Conservation (phyloP, 345 rosid genomes). For the Aegle marmelos region DNA sequence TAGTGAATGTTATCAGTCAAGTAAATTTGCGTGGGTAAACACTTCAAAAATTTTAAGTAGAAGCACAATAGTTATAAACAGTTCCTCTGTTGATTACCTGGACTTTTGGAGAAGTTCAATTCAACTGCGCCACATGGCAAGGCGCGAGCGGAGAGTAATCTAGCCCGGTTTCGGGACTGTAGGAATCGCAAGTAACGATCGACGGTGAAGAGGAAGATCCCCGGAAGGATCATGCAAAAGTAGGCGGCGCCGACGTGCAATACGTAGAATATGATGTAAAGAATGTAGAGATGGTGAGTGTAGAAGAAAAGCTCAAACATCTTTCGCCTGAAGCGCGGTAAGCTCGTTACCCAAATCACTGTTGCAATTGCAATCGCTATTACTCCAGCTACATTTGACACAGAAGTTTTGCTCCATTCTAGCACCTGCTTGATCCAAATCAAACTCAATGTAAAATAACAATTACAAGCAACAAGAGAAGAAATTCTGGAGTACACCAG, state of each 20-base stretch:
- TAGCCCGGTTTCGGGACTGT: constrained; percentile 44
- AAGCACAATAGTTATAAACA: too few relatives aligned
- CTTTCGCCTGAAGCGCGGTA: constrained; percentile 41
- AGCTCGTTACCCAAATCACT: constrained; percentile 60
- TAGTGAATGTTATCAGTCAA: too few relatives aligned
- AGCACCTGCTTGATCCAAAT: constrained; percentile 31
- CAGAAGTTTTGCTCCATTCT: constrained; percentile 50
- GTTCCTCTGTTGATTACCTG: constrained; percentile 18
- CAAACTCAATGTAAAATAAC: not conserved
- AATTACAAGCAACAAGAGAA: too few relatives aligned
- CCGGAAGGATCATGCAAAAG: constrained; percentile 53
- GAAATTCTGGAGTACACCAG: too few relatives aligned
- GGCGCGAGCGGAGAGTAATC: constrained; percentile 47
- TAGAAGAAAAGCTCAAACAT: constrained; percentile 60
- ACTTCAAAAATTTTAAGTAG: too few relatives aligned
- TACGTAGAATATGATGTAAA: constrained; percentile 51
- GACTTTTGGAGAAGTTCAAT: constrained; percentile 54
- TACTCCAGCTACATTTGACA: constrained; percentile 54
- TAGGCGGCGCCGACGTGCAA: constrained; percentile 61
- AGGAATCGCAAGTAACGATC: constrained; percentile 65
- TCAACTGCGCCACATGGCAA: constrained; percentile 48
- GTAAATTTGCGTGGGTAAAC: too few relatives aligned
- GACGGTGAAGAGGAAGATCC: constrained; percentile 59
- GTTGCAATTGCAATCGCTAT: constrained; percentile 49
- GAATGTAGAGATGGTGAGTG: constrained; percentile 44